Evolutionary conservation across 371 early-diverging fungal species (phyloP), one percentile per base, ranked within the genome.

Genomic region (Mucor irregularis): DNA sequence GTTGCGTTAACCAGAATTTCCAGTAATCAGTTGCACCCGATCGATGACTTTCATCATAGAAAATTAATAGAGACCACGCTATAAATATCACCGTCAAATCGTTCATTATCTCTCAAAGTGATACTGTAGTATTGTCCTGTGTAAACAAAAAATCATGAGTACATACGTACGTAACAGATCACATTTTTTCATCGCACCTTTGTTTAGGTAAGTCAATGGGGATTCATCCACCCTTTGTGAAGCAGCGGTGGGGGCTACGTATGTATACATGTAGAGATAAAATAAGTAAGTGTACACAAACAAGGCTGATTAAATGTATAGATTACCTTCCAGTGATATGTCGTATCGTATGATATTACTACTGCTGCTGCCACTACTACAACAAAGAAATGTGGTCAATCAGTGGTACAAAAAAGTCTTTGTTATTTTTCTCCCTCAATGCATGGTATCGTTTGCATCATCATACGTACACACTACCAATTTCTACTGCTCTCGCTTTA

Each of bases 1-100:
- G 90, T 49, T 91, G 91, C 37, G 82, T 82, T 21, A 88, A 63
- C 92, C 92, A 91, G 52, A 87, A 89, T 43, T 76, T 78, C 92
- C 92, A 91, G 54, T 86, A 88, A 25, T 83, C 81, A 2, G 76
- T 68, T 2, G 90, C 87, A 26, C 83, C 69, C 28, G 71, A 67
- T 5, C 89, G 82, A 64, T 91, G 89, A 17, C 73, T 72, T 7
- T 80, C 83, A 29, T 91, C 92, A 58, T 89, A 2, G 88, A 62
- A 91, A 91, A 30, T 82, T 81, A 22, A 91, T 76, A 13, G 74
- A 71, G 28, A 89, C 53, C 2, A 83, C 84, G 14, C 84, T 84
- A 5, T 71, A 78, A 21, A 86, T 53, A 9, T 78, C 80, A 16
- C 73, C 79, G 47, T 81, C 79, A 45, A 52, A 69, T 26, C 57